phyloP scores from a whole-genome alignment of 768 basidiomycete species.

The Collybia mongolica region DNA sequence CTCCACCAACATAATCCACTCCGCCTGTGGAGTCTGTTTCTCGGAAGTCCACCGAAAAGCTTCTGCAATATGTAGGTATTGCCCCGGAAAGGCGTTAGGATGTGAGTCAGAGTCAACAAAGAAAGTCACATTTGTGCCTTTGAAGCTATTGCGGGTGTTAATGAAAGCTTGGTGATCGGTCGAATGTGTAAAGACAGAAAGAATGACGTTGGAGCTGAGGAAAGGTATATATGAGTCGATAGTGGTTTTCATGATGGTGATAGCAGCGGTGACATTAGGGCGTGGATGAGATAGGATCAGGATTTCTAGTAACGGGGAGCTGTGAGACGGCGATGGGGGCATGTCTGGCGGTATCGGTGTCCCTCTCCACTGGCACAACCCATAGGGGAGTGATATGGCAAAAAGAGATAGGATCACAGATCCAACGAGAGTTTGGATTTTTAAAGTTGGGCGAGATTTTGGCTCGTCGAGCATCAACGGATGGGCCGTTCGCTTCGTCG shows the following conservation, averaged over 20 bases:
- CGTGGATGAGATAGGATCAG: conserved; percentile 38
- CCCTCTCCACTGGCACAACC: conserved; percentile 4
- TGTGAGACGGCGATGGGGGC: conserved; percentile 17
- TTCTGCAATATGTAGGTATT: conserved; percentile 40
- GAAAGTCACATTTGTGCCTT: conserved; percentile 21
- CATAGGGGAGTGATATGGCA: conserved; percentile 10
- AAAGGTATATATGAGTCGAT: conserved; percentile 36
- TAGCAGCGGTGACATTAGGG: conserved; percentile 25
- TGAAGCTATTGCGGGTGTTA: conserved; percentile 20
- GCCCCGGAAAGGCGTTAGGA: conserved; percentile 22
- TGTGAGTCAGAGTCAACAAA: conserved; percentile 29
- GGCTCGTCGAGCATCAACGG: conserved; percentile 10
- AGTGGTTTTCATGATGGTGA: conserved; percentile 30
- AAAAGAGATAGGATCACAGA: conserved; percentile 18
- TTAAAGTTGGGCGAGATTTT: conserved; percentile 4
- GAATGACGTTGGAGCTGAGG: conserved; percentile 21
- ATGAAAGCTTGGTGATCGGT: conserved; percentile 29
- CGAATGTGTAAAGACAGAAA: conserved; percentile 41
- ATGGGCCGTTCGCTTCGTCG: conserved; percentile 4
- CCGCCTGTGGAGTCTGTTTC: conserved; percentile 17
- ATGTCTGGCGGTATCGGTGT: conserved; percentile 8
- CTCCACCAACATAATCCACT: conserved; percentile 43
- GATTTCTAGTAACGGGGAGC: conserved; percentile 34
- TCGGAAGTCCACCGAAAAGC: conserved; percentile 34
- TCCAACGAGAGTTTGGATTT: conserved; percentile 13